Evolutionary conservation across 345 rosid genomes (phyloP).

Genomic region (Excoecaria agallocha): DNA sequence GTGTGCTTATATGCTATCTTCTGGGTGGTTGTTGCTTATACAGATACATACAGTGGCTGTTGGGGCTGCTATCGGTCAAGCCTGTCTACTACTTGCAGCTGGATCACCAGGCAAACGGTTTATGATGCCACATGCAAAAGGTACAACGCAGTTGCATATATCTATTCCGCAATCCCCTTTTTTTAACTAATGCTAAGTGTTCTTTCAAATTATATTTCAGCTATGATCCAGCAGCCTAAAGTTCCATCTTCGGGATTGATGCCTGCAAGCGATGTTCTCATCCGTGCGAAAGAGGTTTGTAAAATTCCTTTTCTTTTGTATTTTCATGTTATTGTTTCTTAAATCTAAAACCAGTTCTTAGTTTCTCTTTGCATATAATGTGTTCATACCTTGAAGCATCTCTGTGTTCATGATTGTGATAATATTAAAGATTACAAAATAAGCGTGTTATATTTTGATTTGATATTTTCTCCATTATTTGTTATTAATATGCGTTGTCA

Average conservation of each 20-base stretch:
- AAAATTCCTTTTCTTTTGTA: not conserved
- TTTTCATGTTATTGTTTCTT: not conserved
- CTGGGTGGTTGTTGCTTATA: conserved; percentile 21
- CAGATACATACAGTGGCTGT: conserved; percentile 76
- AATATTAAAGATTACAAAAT: not conserved
- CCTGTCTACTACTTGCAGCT: conserved; percentile 78
- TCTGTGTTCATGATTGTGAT: not conserved
- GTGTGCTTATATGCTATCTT: not conserved
- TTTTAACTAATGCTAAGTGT: conserved; percentile 10
- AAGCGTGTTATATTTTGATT: not conserved
- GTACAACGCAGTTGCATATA: conserved; percentile 31
- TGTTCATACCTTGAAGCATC: not conserved
- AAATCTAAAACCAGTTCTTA: not conserved
- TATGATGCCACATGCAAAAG: conserved; percentile 90
- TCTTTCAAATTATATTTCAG: conserved; percentile 43
- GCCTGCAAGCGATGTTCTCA: conserved; percentile 82
- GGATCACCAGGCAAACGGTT: conserved; percentile 81
- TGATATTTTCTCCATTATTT: not conserved
- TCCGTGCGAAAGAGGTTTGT: conserved; percentile 85
- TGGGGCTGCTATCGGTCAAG: conserved; percentile 79
- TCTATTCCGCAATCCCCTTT: not conserved
- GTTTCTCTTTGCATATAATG: not conserved
- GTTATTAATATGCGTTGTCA: no score
- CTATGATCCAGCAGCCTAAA: conserved; percentile 81
- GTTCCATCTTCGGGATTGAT: conserved; percentile 78